Percentiles rank a stretch among this genome's conserved stretches.
These are phyloP conservation scores for Kwoniella sp. DNA, from an alignment of 768 basidiomycete genomes.

Conservation along the genomic window DNA sequence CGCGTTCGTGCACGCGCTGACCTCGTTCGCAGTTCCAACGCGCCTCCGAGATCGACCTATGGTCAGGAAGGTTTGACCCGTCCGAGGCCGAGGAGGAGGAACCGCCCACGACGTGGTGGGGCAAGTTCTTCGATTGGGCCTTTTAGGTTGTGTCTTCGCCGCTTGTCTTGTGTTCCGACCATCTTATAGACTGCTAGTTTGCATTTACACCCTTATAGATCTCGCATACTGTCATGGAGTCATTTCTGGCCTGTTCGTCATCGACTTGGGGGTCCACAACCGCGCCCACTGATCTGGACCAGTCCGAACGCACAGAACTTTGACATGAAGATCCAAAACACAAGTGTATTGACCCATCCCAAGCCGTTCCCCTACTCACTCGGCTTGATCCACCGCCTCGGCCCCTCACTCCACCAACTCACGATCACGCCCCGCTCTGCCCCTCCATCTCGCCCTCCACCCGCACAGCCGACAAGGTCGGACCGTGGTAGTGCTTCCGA, in stretches of 20 bases:
- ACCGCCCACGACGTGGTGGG: constrained; percentile 11
- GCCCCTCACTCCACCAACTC: background rate
- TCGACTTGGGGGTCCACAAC: too few species aligned
- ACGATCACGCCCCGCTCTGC: background rate
- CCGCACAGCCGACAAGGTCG: constrained; percentile 14
- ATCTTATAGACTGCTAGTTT: too few species aligned
- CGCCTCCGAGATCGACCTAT: constrained; percentile 33
- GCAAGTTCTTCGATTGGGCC: constrained; percentile 14
- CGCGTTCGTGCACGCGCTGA: background rate
- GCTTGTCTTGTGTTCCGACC: too few species aligned
- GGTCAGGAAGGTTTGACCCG: constrained; percentile 27
- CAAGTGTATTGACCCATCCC: too few species aligned
- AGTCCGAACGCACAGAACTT: background rate
- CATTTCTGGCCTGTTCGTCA: too few species aligned
- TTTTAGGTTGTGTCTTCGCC: too few species aligned
- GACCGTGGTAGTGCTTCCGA: constrained; percentile 31
- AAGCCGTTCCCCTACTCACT: too few species aligned
- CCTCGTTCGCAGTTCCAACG: constrained; percentile 7
- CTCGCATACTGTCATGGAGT: too few species aligned
- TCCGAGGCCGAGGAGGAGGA: constrained; percentile 21
- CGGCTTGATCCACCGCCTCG: background rate
- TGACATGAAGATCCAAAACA: background rate
- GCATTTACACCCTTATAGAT: too few species aligned
- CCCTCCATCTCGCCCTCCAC: background rate
- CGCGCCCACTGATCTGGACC: too few species aligned